A percentile compares a stretch with the other conserved stretches of the same genome.
Evolutionary conservation across 305 asterid species (phyloP).

Genomic region (Stenogyne calaminthoides): DNA sequence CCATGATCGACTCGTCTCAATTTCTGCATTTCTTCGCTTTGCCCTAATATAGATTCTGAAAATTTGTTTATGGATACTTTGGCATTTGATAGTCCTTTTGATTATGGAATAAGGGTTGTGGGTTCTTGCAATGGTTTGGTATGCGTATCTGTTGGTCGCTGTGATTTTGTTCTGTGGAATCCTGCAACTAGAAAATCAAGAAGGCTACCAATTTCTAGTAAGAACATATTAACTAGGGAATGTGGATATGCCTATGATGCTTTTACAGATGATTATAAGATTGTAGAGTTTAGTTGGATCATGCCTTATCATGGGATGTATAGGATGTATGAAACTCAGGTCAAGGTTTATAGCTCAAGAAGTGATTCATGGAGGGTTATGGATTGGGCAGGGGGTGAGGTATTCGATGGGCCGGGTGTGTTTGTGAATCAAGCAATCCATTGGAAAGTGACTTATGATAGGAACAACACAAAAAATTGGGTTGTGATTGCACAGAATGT

Average conservation of each 20-base stretch:
- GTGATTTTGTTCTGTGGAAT: slow-evolving; percentile 21
- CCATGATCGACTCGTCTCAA: slow-evolving; percentile 20
- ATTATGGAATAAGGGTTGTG: slow-evolving; percentile 8
- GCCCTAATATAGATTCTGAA: slow-evolving; percentile 8
- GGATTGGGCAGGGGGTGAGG: slow-evolving; percentile 19
- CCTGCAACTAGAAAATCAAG: slow-evolving; percentile 28
- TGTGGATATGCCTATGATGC: slow-evolving; percentile 28
- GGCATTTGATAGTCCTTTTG: not conserved
- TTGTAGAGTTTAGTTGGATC: slow-evolving; percentile 9
- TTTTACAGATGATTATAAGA: slow-evolving; percentile 25
- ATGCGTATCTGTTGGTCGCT: not conserved
- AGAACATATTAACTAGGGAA: not conserved
- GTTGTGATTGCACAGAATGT: slow-evolving; percentile 8
- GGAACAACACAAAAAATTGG: not conserved
- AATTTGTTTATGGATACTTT: not conserved
- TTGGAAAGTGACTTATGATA: slow-evolving; percentile 5
- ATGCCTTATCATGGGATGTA: not conserved
- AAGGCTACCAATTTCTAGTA: slow-evolving; percentile 19
- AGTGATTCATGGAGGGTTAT: slow-evolving; percentile 15
- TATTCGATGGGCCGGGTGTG: not conserved
- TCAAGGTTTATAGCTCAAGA: slow-evolving; percentile 24
- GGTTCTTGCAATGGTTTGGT: slow-evolving; percentile 37
- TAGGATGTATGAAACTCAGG: not conserved
- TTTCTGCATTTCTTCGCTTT: slow-evolving; percentile 27
- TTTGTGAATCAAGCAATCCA: slow-evolving; percentile 27